Conservation (phyloP, 2,329 filamentous ascomycete species). For the Fusarium newnesense region DNA sequence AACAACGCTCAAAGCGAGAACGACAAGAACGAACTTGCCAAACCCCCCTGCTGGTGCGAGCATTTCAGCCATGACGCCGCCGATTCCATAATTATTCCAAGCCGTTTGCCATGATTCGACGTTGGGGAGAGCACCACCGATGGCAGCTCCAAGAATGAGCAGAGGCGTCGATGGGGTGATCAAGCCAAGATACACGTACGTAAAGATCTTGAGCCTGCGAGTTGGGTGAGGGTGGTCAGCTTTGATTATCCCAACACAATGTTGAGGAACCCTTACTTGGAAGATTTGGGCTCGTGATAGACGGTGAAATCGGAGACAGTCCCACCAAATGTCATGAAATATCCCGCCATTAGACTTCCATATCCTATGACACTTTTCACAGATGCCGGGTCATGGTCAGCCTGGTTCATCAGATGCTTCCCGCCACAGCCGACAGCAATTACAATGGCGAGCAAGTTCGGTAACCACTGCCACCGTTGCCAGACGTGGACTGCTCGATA, state of each 20-base stretch:
- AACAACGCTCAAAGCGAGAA: slow-evolving; percentile 48
- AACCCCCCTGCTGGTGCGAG: slow-evolving; percentile 46
- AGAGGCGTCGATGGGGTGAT: slow-evolving; percentile 48
- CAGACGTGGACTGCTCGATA: slow-evolving; percentile 64
- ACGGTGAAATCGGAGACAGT: slow-evolving; percentile 68
- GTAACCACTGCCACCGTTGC: slow-evolving; percentile 67
- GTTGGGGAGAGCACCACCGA: slow-evolving; percentile 48
- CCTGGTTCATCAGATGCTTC: slow-evolving; percentile 59
- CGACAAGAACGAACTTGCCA: slow-evolving; percentile 51
- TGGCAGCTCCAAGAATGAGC: slow-evolving; percentile 54
- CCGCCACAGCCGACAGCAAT: slow-evolving; percentile 66
- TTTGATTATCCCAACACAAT: slow-evolving; percentile 35
- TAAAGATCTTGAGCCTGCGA: slow-evolving; percentile 36
- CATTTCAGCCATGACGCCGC: slow-evolving; percentile 48
- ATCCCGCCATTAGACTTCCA: slow-evolving; percentile 60
- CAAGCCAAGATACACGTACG: slow-evolving; percentile 61
- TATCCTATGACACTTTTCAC: slow-evolving; percentile 55
- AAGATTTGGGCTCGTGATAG: slow-evolving; percentile 54
- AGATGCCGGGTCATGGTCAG: slow-evolving; percentile 51
- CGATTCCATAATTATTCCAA: slow-evolving; percentile 45
- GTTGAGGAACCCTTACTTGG: slow-evolving; percentile 28
- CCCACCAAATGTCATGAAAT: slow-evolving; percentile 66
- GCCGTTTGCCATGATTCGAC: slow-evolving; percentile 45
- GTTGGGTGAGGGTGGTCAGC: slow-evolving; percentile 49
- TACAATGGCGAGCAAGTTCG: slow-evolving; percentile 61